Evolutionary conservation across 805 yeast species (phyloP).

Genomic region (Saccharomycopsis sp.): DNA sequence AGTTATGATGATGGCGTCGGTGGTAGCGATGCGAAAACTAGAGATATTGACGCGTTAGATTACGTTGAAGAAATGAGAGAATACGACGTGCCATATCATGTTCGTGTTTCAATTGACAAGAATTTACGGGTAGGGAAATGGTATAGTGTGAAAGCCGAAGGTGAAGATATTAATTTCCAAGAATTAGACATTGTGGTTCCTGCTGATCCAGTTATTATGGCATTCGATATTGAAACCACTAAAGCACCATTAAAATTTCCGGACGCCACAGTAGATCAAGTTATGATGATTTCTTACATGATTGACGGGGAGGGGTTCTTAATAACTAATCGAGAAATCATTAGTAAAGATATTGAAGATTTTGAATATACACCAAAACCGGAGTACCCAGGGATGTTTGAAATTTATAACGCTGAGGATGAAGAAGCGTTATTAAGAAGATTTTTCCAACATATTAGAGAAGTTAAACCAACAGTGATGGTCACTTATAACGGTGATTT

Average conservation of each 20-base stretch:
- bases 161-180: slow-evolving; percentile 49
- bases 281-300: slow-evolving; percentile 99
- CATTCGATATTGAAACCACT: slow-evolving; percentile 96
- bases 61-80: slow-evolving; percentile 76
- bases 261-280: slow-evolving; percentile 80
- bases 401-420: slow-evolving; percentile 83
- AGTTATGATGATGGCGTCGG: slow-evolving; percentile 28
- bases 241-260: slow-evolving; percentile 96
- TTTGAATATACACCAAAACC: slow-evolving; percentile 97
- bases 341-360: slow-evolving; percentile 90
- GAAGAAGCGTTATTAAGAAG: slow-evolving; percentile 68
- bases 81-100: slow-evolving; percentile 95
- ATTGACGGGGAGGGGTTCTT: slow-evolving; percentile 95
- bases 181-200: slow-evolving; percentile 76
- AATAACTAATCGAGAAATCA: slow-evolving; percentile 90
- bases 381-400: slow-evolving; percentile 85
- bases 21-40: slow-evolving; percentile 11
- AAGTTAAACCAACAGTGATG: slow-evolving; percentile 88
- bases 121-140: slow-evolving; percentile 90
- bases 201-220: slow-evolving; percentile 95
- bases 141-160: slow-evolving; percentile 71
- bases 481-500: slow-evolving; percentile 98
- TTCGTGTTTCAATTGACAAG: slow-evolving; percentile 88
- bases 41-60: slow-evolving; percentile 48
- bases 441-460: slow-evolving; percentile 87